Conservation (phyloP, 257 asterid species). For the Salvia rosmarinus region DNA sequence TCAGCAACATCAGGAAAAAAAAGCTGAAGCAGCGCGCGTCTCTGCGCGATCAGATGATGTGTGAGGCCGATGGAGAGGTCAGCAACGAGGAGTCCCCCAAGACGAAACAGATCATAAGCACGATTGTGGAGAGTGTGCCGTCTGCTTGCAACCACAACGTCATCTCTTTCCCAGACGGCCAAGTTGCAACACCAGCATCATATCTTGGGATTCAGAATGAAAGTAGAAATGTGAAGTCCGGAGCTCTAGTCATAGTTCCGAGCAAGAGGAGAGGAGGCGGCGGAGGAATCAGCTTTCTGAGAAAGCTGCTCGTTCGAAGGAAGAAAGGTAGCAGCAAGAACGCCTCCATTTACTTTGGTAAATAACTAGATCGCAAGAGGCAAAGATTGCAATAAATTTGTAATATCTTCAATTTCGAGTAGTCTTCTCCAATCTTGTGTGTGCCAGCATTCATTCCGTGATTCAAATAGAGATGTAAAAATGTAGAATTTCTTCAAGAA, state of each 20-base stretch:
- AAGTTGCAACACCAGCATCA: constrained; percentile 28
- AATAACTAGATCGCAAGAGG: constrained; percentile 30
- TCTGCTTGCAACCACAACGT: neutral
- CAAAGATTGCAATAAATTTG: constrained; percentile 29
- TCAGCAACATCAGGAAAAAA: constrained; percentile 39
- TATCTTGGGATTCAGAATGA: constrained; percentile 30
- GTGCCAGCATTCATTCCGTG: constrained; percentile 9
- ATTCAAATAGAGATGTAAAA: constrained; percentile 20
- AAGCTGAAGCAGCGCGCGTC: constrained; percentile 57
- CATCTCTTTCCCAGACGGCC: constrained; percentile 27
- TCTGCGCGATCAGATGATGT: constrained; percentile 71
- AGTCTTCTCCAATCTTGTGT: constrained; percentile 25
- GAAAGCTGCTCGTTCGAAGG: constrained; percentile 70
- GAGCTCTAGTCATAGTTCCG: constrained; percentile 62
- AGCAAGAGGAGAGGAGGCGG: constrained; percentile 47
- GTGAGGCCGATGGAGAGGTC: constrained; percentile 51
- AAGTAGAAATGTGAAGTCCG: constrained; percentile 28
- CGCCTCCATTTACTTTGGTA: constrained; percentile 45
- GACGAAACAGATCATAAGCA: constrained; percentile 40
- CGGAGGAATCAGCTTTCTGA: constrained; percentile 62
- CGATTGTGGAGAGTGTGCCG: constrained; percentile 6
- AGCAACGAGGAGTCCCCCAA: constrained; percentile 40
- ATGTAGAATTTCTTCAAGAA: neutral
- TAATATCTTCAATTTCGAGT: constrained; percentile 30
- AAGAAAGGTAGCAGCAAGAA: constrained; percentile 51